Conservation (phyloP, 371 early-diverging fungal species). For the Mortierella sp. region DNA sequence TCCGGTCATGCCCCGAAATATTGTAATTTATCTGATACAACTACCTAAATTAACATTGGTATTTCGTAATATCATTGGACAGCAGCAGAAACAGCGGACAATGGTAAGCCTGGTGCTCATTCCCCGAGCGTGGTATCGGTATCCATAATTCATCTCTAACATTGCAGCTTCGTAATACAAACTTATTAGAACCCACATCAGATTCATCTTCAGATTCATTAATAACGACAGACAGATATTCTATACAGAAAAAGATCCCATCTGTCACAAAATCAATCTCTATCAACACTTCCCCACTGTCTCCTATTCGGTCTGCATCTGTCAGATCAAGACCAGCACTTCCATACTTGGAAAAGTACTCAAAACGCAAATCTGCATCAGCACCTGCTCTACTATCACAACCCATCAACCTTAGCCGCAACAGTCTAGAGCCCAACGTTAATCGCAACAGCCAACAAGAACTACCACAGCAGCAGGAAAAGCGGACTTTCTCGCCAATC, state of each 20-base stretch:
- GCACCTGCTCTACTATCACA: slow-evolving; percentile 29
- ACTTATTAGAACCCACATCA: too few species aligned
- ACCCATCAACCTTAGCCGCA: slow-evolving; percentile 7
- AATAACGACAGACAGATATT: background rate
- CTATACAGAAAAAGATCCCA: background rate
- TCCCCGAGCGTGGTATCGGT: background rate
- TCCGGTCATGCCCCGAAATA: too few species aligned
- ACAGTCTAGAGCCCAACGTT: background rate
- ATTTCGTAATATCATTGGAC: too few species aligned
- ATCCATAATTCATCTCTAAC: too few species aligned
- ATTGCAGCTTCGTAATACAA: too few species aligned
- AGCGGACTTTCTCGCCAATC: slow-evolving; percentile 9
- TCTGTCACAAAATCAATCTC: background rate
- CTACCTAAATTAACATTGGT: too few species aligned
- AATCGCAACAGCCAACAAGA: background rate
- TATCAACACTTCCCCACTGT: slow-evolving; percentile 13
- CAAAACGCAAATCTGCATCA: slow-evolving; percentile 38
- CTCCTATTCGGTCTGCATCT: slow-evolving; percentile 13
- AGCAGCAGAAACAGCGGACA: too few species aligned
- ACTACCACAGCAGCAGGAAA: background rate
- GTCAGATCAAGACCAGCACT: slow-evolving; percentile 23
- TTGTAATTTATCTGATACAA: too few species aligned
- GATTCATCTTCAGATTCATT: background rate
- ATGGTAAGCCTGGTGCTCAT: too few species aligned
- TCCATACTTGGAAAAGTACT: slow-evolving; percentile 55